A percentile compares a stretch with the other conserved stretches of the same genome.
phyloP scores from a whole-genome alignment of 441 rosid species.

The Biscutella auriculata region DNA sequence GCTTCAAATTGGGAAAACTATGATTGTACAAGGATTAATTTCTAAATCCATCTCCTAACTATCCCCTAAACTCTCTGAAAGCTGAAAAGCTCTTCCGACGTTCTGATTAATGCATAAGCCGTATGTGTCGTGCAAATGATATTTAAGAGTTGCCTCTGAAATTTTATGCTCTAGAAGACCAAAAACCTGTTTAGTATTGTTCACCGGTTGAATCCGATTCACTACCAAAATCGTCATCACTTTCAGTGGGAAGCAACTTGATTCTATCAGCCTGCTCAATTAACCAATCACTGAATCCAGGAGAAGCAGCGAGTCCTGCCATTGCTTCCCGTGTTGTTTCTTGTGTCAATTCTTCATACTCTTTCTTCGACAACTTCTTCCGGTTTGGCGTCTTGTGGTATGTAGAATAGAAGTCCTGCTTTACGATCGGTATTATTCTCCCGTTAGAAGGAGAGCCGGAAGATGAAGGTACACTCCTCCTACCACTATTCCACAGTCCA shows the following conservation, averaged over 20 bases:
- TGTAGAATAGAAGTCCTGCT: slow-evolving; percentile 52
- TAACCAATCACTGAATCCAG: slow-evolving; percentile 66
- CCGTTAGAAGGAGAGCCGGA: slow-evolving; percentile 57
- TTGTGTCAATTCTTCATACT: slow-evolving; percentile 67
- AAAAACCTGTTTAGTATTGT: slow-evolving; percentile 8
- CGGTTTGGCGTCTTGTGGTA: slow-evolving; percentile 45
- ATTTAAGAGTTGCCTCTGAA: not conserved
- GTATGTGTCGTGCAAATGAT: not conserved
- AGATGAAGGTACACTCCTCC: slow-evolving; percentile 31
- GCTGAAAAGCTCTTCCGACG: not conserved
- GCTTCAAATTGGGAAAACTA: not conserved
- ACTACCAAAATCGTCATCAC: slow-evolving; percentile 47
- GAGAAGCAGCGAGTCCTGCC: slow-evolving; percentile 62
- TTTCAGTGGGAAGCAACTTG: slow-evolving; percentile 43
- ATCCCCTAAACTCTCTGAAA: slow-evolving; percentile 1
- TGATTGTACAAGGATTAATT: slow-evolving; percentile 7
- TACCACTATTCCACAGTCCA: slow-evolving; percentile 39
- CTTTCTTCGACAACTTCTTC: slow-evolving; percentile 52
- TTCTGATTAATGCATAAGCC: not conserved
- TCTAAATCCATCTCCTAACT: not conserved
- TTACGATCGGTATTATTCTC: slow-evolving; percentile 18
- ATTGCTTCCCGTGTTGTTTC: slow-evolving; percentile 75
- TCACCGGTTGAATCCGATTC: slow-evolving; percentile 57
- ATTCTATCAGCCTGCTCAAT: slow-evolving; percentile 60
- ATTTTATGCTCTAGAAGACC: not conserved